These are phyloP conservation scores for Coniochaeta pulveracea DNA, from an alignment of 2,329 filamentous ascomycete species.

Conservation along the genomic window DNA sequence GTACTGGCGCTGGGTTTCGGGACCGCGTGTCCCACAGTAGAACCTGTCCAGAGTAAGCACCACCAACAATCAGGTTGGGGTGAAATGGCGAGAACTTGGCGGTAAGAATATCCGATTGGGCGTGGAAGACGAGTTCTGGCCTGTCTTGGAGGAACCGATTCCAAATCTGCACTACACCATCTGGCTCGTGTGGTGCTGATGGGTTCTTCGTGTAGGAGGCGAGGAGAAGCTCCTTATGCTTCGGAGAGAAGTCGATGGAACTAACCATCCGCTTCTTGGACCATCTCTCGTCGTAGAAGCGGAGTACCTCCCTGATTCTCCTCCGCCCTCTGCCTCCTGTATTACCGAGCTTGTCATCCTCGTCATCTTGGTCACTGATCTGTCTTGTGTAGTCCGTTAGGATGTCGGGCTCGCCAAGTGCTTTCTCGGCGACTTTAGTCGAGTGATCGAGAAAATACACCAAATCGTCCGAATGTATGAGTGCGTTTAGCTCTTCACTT, in stretches of 20 bases:
- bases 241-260: conserved; percentile 88
- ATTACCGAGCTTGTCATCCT: conserved; percentile 67
- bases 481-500: conserved; percentile 76
- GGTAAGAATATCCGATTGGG: conserved; percentile 87
- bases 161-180: conserved; percentile 93
- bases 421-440: conserved; percentile 93
- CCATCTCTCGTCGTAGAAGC: conserved; percentile 93
- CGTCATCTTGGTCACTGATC: conserved; percentile 64
- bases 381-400: conserved; percentile 87
- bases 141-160: conserved; percentile 90
- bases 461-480: conserved; percentile 87
- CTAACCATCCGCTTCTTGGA: conserved; percentile 97
- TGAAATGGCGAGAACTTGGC: conserved; percentile 99
- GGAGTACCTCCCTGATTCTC: conserved; percentile 74
- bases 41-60: conserved; percentile 93
- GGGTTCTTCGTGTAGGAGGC: conserved; percentile 97
- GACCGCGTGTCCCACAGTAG: conserved; percentile 94
- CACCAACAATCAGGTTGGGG: conserved; percentile 89
- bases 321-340: conserved; percentile 60
- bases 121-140: conserved; percentile 93
- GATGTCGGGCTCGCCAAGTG: conserved; percentile 92
- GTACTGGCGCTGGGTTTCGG: conserved; percentile 68
- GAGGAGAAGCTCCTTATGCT: conserved; percentile 85
- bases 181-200: conserved; percentile 83
- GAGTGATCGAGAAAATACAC: conserved; percentile 91